Evolutionary conservation across 768 basidiomycete species (phyloP).

Genomic region (Hericium rajendrae): DNA sequence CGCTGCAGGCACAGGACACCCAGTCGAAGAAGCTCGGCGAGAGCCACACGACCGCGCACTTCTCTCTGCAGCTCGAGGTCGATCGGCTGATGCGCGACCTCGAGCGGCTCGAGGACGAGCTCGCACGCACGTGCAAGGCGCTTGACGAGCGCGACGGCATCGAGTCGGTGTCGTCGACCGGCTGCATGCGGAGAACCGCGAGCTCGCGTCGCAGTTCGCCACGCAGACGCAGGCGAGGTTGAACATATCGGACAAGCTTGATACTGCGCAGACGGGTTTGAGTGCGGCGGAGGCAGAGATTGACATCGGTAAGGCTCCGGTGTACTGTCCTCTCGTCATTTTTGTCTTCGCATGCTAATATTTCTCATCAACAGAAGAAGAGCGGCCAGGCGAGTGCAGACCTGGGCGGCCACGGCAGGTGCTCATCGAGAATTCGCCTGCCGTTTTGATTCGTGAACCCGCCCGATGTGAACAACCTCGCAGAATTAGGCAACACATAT

Average conservation of each 20-base stretch:
- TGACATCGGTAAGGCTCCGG: no score
- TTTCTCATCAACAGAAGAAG: no score
- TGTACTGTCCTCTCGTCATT: no score
- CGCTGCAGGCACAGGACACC: conserved; percentile 59
- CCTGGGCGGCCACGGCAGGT: no score
- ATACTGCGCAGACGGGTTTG: conserved; percentile 49
- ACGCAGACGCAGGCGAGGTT: conserved; percentile 81
- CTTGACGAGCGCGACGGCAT: conserved; percentile 57
- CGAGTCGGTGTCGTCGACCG: no score
- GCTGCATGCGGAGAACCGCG: conserved; percentile 68
- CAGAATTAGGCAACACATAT: conserved; percentile 54
- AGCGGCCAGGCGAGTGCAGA: no score
- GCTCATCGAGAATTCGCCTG: no score
- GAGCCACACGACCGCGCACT: conserved; percentile 70
- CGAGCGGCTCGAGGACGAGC: conserved; percentile 69
- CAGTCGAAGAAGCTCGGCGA: conserved; percentile 79
- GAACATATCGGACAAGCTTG: conserved; percentile 86
- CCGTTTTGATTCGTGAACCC: conserved; percentile 41
- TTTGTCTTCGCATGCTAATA: no score
- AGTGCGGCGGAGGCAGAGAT: conserved; percentile 60
- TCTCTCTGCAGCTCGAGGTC: conserved; percentile 83
- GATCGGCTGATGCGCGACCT: conserved; percentile 82
- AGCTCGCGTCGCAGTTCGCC: no score
- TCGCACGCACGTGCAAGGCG: conserved; percentile 63
- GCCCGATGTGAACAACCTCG: conserved; percentile 31